Base-by-base conservation (phyloP, 1,284 basidiomycete genomes). In the Rhodotorula sp. region DNA sequence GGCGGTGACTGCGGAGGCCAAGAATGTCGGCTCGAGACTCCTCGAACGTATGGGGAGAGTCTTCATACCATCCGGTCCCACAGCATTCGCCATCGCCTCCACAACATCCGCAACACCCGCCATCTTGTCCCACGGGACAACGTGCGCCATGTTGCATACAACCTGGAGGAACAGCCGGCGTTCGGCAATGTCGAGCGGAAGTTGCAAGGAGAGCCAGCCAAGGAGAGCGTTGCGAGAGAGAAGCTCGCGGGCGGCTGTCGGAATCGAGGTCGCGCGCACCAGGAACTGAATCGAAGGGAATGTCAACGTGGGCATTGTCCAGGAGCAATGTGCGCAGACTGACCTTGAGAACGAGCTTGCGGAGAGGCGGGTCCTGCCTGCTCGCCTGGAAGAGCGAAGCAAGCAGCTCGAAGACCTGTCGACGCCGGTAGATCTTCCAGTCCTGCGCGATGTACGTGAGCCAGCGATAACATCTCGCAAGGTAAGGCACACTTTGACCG, bases 161-260 rank as follows among this genome's bases (percentile, higher is more conserved):
- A 72, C 61, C 4, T 34, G 15, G 9, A 66, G 57, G n/a, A 67
- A 30, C 2, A 69, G 58, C 27, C 60, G n/a, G 5, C 70, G 67
- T 48, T 74, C 73, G 36, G 36, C 51, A 48, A 54, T 53, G 39
- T 72, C 65, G 47, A 67, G 55, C n/a, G 63, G 55, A 13, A 49
- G 30, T 32, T 72, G 67, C n/a, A 63, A 65, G 6, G 64, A 39
- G 36, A 74, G 51, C 71, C 71, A 73, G 0, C 66, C 66, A 24
- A 74, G 59, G 11, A 68, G 34, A 48, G 64, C 65, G 76, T 76
- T 59, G 54, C 63, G 59, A 7, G 62, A 36, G 69, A 79, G 48
- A 74, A 80, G 39, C 71, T 81, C 54, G 74, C 78, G 69, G 56
- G 70, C 65, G 11, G 71, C 73, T 15, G 67, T 58, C n/a, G 68